Evolutionary conservation across 2,329 filamentous ascomycete genomes (phyloP), one percentile per base, ranked within the genome.

Genomic region (Cladophialophora immunda): DNA sequence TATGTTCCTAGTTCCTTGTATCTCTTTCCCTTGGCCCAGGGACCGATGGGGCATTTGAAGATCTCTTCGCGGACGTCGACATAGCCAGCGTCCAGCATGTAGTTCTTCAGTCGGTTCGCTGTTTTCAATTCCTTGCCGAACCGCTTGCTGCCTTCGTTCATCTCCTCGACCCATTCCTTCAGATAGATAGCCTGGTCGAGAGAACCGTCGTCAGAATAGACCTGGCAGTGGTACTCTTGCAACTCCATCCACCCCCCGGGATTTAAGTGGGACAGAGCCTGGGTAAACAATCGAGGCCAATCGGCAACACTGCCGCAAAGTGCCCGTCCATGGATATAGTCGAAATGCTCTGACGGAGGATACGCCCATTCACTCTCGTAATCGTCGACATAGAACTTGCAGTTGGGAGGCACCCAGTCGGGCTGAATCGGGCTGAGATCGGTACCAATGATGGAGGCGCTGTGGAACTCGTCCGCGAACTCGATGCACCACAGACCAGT

Each of bases 401-500:
- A 66, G 54, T 77, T 78, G 13, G 73, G 74, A 22, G 74, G 70
- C 1, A 74, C 69, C 47, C 47, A 62, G 2, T n/a, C 30, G 9
- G 66, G 66, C 61, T 80, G 80, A 9, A 80, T 80, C 17, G 78
- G 77, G 57, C 73, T 75, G 4, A 80, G 73, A 61, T 80, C 78
- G 3, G 75, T 79, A 9, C 78, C 79, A 22, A 78, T 70, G 19
- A 79, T 71, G 63, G 19, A 59, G 52, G 62, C 62, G 27, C 19
- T 4, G n/a, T 70, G 65, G 70, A 68, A 68, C 81, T 61, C 32
- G n/a, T 68, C 70, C 2, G 68, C 68, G 25, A 68, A 65, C 25
- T 71, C 68, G 27, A 71, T 55, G 68, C 58, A 58, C 69, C 69
- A 71, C 9, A 55, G 56, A 19, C 69, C 69, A 15, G 68, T 65